Conservation (phyloP, 2,329 filamentous ascomycete genomes). For the Proliferodiscus dingleyae region DNA sequence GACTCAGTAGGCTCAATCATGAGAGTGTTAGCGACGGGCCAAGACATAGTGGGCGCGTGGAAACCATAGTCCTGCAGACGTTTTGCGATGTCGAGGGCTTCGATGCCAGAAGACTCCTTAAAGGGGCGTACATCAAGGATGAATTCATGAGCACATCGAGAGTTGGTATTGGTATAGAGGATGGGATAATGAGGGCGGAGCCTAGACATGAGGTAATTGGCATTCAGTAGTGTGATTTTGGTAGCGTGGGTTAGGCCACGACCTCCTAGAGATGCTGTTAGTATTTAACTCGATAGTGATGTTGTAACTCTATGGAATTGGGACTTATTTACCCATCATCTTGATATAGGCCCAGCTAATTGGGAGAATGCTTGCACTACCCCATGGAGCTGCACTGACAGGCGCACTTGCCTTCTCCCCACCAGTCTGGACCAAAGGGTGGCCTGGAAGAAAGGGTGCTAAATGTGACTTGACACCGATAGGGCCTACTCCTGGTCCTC, state of each 20-base stretch:
- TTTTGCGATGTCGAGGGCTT: conserved; percentile 94
- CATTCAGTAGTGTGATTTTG: conserved; percentile 88
- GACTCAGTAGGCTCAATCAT: conserved; percentile 98
- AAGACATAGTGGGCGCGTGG: conserved; percentile 95
- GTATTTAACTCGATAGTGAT: conserved; percentile 9
- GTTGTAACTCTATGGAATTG: too few relatives aligned
- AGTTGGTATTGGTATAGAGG: conserved; percentile 85
- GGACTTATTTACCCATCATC: conserved; percentile 73
- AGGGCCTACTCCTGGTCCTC: conserved; percentile 87
- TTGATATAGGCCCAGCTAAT: conserved; percentile 96
- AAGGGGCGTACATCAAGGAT: conserved; percentile 87
- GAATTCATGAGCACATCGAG: conserved; percentile 93
- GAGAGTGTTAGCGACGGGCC: conserved; percentile 89
- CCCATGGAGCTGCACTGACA: conserved; percentile 78
- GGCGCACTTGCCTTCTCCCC: conserved; percentile 58
- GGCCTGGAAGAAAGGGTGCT: conserved; percentile 65
- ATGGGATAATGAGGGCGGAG: conserved; percentile 84
- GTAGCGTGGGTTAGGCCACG: conserved; percentile 83
- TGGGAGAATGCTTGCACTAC: conserved; percentile 85
- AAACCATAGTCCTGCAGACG: conserved; percentile 96
- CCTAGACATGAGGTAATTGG: conserved; percentile 90
- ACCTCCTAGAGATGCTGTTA: conserved; percentile 37
- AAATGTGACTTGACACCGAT: conserved; percentile 88
- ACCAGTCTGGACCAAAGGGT: conserved; percentile 55
- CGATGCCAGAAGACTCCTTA: conserved; percentile 75